A percentile compares a stretch with the other conserved stretches of the same genome.
phyloP scores from a whole-genome alignment of 441 rosid species.

The Erysimum pusillum region DNA sequence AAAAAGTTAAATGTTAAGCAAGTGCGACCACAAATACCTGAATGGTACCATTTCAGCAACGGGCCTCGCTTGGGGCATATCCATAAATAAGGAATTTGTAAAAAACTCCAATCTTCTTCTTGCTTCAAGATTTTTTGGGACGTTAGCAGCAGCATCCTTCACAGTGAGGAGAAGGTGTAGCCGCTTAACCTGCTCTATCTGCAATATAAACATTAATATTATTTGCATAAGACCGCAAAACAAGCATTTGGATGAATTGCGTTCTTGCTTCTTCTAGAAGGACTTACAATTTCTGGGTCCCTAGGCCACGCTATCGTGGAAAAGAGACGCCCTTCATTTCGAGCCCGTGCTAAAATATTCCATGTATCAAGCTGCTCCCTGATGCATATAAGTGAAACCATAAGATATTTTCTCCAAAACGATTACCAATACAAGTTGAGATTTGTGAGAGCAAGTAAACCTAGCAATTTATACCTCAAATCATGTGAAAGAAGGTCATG shows the following conservation, averaged over 20 bases:
- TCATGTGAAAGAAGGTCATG: conserved; percentile 85
- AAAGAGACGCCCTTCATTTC: conserved; percentile 89
- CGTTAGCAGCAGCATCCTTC: conserved; percentile 92
- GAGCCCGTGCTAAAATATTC: conserved; percentile 89
- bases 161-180: conserved; percentile 98
- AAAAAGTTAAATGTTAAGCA: conserved; percentile 18
- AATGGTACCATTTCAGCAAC: conserved; percentile 94
- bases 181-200: conserved; percentile 97
- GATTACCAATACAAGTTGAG: conserved; percentile 23
- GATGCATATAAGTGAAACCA: conserved; percentile 43
- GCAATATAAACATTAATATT: conserved; percentile 46
- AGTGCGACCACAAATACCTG: conserved; percentile 57
- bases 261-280: conserved; percentile 19
- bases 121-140: conserved; percentile 98
- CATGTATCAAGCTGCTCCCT: conserved; percentile 99
- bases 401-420: conserved; percentile 18
- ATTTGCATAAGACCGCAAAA: conserved; percentile 42
- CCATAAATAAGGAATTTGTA: conserved; percentile 93
- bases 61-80: conserved; percentile 92
- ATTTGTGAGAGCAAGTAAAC: conserved; percentile 12
- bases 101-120: conserved; percentile 97
- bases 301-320: conserved; percentile 93
- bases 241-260: conserved; percentile 31
- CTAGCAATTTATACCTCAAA: conserved; percentile 68
- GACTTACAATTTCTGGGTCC: conserved; percentile 90